Base-by-base conservation (phyloP, 2,329 filamentous ascomycete species). In the Exophiala sp. region DNA sequence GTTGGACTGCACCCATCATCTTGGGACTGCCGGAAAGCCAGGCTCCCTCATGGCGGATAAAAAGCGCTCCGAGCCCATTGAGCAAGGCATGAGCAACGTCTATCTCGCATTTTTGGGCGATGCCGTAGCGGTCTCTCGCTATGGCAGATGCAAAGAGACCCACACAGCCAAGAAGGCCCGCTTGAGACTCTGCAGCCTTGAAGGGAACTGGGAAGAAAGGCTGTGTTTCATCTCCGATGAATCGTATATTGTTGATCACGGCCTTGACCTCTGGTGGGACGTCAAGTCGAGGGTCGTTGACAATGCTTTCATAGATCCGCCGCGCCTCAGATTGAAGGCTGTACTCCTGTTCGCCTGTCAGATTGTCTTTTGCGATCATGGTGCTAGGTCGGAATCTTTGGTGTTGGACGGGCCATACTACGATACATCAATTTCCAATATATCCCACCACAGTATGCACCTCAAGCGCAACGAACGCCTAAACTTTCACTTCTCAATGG, bases 131-230 rank as follows among this genome's bases (percentile, higher is more conserved):
- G 21, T 86, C 66, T 64, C 84, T 75, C 8, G 78, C 80, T 55
- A 87, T 77, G 1, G 79, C 76, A n/a, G 78, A 78, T 2, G 80
- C 81, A n/a, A 82, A 73, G 36, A 78, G 75, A 4, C 78, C 83
- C 62, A 86, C 83, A 5, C 84, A 70, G 5, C 77, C 82, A 63
- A 84, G 85, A 58, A 85, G 69, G 3, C 82, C 77, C 6, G 76
- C 75, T 9, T 76, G 69, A 1, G 78, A 77, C 59, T 80, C 77
- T 0, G 76, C 79, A 63, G 78, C 75, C 57, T 80, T 80, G 59
- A 79, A 74, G 0, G 78, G 77, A 54, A 72, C 72, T 1, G 71
- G 71, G 21, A 66, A 72, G 52, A 72, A 74, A 21, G 72, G 65
- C 41, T 69, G 59, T 58, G 72, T 65, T 16, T 70, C 65, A 12